A percentile compares a stretch with the other conserved stretches of the same genome.
phyloP scores from a whole-genome alignment of 495 filamentous ascomycete species.

The Penicillium waksmanii region DNA sequence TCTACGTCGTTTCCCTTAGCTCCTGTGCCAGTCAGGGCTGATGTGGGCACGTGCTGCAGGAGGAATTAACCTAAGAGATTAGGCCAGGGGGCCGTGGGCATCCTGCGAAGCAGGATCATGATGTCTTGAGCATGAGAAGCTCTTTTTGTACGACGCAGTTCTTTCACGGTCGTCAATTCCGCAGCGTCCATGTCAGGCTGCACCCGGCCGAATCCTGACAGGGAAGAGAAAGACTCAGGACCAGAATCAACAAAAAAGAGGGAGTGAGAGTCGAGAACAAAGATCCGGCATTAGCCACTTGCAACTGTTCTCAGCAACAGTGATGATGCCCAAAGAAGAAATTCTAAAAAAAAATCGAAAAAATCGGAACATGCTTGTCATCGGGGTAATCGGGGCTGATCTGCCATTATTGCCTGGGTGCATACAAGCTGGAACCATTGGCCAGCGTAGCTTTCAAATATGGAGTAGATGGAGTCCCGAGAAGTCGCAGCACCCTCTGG shows the following conservation, averaged over 20 bases:
- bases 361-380: constrained; percentile 7
- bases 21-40: constrained; percentile 17
- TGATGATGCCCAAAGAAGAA: neutral
- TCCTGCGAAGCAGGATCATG: neutral
- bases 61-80: constrained; percentile 7
- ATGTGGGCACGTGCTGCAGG: constrained; percentile 25
- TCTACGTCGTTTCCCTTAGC: neutral
- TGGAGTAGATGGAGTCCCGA: constrained; percentile 15
- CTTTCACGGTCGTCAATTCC: constrained; percentile 16
- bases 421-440: constrained; percentile 15
- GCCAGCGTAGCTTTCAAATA: constrained; percentile 2
- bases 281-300: constrained; percentile 1
- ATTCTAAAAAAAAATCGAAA: neutral
- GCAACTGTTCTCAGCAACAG: constrained; percentile 1
- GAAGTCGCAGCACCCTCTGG: constrained; percentile 7
- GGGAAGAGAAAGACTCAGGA: constrained; percentile 15
- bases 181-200: constrained; percentile 22
- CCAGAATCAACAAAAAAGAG: neutral
- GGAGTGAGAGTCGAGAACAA: too few species aligned
- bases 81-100: constrained; percentile 5
- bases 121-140: constrained; percentile 3
- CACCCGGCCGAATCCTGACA: constrained; percentile 28
- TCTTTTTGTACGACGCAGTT: constrained; percentile 16
- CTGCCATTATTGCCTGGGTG: constrained; percentile 9
- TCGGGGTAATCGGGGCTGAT: constrained; percentile 17